Base-by-base conservation (phyloP, 371 early-diverging fungal genomes). In the Apophysomyces sp. region DNA sequence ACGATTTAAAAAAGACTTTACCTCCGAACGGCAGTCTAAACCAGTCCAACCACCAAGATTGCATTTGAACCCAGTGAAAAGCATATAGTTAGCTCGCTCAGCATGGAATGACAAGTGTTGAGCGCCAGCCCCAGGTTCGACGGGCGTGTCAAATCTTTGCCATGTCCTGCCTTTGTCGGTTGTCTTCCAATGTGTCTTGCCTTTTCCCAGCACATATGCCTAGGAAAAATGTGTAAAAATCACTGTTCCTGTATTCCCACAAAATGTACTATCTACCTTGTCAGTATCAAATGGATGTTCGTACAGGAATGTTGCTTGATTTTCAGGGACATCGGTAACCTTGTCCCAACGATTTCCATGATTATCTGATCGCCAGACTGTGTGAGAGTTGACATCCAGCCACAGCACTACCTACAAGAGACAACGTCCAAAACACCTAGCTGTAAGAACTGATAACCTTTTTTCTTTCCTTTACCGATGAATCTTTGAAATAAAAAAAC, bases 401-500 rank as follows among this genome's bases (percentile, higher is more conserved):
- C 82, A 80, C 27, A 91, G 74, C 29, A 89, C 69, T 7, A 82
- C 74, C 88, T 89, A 62, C 4, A n/a, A 32, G 12, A 49, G 18
- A 49, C 6, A 9, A 26, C 9, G 21, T 8, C 8, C n/a, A n/a
- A 44, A 44, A 26, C 4, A 21, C 16, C 21, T n/a, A n/a, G 49
- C 27, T 37, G n/a, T 37, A 37, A 9, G 11, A 29, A 52, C 21
- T 5, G 30, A 15, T 52, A 7, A 15, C 27, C 32, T 0, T 30
- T 49, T 27, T 58, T 36, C 12, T 34, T n/a, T 11, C 26, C 18
- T 74, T 68, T 82, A 91, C 91, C 55, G 85, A 77, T 13, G 88
- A 87, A 64, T 86, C 86, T 51, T 80, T 82, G 63, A 92, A 89
- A 70, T 89, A 88, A 63, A 82, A 83, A 41, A 89, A 75, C 62